These are phyloP conservation scores for Phaeosphaeria sp. DNA, from an alignment of 2,329 filamentous ascomycete species.

Conservation along the genomic window DNA sequence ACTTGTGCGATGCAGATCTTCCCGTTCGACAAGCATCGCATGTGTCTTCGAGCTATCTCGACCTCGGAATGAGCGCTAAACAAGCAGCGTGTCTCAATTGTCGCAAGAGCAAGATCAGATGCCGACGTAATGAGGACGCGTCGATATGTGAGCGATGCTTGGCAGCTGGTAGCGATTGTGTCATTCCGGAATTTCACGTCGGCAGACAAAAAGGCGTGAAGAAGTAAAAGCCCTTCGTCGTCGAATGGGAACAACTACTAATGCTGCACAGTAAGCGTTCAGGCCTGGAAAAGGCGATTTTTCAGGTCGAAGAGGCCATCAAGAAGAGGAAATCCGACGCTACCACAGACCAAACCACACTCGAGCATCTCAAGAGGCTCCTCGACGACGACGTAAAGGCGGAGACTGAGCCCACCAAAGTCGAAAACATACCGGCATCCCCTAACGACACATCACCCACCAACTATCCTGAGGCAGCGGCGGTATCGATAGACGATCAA, in stretches of 20 bases:
- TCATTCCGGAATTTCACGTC: conserved; percentile 72
- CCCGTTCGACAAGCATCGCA: neutral
- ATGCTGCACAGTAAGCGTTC: conserved; percentile 67
- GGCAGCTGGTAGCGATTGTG: conserved; percentile 65
- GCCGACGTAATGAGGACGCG: conserved; percentile 58
- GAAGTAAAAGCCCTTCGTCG: conserved; percentile 60
- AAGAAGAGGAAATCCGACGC: conserved; percentile 41
- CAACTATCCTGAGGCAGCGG: conserved; percentile 30
- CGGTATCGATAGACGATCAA: conserved; percentile 45
- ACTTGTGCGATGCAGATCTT: neutral
- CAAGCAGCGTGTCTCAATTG: conserved; percentile 68
- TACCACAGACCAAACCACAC: conserved; percentile 26
- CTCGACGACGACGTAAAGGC: conserved; percentile 55
- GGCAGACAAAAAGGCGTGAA: conserved; percentile 78
- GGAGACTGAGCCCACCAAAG: conserved; percentile 10
- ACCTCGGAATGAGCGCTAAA: conserved; percentile 30
- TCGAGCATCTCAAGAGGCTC: conserved; percentile 55
- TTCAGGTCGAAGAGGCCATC: conserved; percentile 73
- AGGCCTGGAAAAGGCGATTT: conserved; percentile 75
- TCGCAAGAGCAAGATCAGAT: conserved; percentile 72
- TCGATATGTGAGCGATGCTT: conserved; percentile 67
- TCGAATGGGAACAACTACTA: conserved; percentile 2
- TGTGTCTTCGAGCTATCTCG: neutral
- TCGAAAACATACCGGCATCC: conserved; percentile 4
- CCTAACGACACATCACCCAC: neutral